Percentiles rank a stretch among this genome's conserved stretches.
These are phyloP conservation scores for Cyclotella sp. DNA, from an alignment of 108 stramenopile genomes.

Conservation along the genomic window DNA sequence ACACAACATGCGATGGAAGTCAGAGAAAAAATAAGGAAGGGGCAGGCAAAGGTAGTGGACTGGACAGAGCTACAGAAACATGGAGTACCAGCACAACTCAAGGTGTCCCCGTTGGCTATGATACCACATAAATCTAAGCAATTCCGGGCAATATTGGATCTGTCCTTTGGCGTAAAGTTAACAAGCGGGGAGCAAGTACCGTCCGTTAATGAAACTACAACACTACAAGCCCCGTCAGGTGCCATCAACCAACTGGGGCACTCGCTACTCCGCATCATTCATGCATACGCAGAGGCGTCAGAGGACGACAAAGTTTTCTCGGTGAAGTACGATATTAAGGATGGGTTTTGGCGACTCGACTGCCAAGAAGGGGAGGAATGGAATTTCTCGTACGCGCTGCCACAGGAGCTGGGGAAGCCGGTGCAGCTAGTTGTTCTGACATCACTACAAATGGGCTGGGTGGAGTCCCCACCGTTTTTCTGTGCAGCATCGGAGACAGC, in stretches of 20 bases:
- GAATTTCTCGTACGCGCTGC: conserved; percentile 4
- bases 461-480: no score
- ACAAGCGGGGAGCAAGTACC: not conserved
- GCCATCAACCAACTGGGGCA: conserved; percentile 7
- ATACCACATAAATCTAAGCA: not conserved
- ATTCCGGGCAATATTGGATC: not conserved
- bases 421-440: not conserved
- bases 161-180: not conserved
- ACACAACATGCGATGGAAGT: no score
- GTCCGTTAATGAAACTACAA: not conserved
- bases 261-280: not conserved
- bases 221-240: not conserved
- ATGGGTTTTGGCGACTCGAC: no score
- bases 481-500: no score
- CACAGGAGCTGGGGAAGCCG: not conserved
- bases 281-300: not conserved
- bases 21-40: no score
- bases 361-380: conserved; percentile 10
- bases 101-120: conserved; percentile 5
- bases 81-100: not conserved
- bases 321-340: conserved; percentile 1
- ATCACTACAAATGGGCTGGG: no score
- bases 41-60: not conserved
- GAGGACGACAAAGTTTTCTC: not conserved
- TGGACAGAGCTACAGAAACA: not conserved